Evolutionary conservation across 139 green algal genomes (phyloP), one percentile per base, ranked within the genome.

Genomic region (Diplosphaera chodatii): DNA sequence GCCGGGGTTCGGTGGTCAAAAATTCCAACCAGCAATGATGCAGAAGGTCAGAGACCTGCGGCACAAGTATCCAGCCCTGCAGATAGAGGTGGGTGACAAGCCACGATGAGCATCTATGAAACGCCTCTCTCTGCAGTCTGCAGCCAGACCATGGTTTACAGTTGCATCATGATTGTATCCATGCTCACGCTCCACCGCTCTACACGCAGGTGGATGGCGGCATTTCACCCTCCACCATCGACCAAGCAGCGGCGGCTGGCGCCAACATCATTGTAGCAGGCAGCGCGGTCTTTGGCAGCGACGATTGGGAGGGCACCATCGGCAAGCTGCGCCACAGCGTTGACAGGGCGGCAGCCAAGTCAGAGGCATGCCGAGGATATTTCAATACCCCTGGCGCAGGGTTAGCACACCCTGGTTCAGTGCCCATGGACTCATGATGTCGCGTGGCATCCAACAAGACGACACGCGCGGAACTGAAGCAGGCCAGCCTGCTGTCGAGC

Each of bases 181-280:
- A n/a, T n/a, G n/a, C n/a, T n/a, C n/a, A n/a, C n/a, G n/a, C n/a
- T n/a, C n/a, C n/a, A n/a, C n/a, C n/a, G n/a, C n/a, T n/a, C n/a
- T n/a, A n/a, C n/a, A n/a, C n/a, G 32, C 80, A 92, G 83, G 90
- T 97, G 34, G 92, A 97, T 63, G 92, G 91, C 15, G 91, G 91
- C 13, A 76, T 97, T 32, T 90, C 84, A 5, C 55, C 80, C 8
- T 63, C 68, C 1, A 97, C 93, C 3, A 84, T 89, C 0, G 55
- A 41, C 0, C 21, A 62, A n/a, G 91, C 89, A 5, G 91, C 86
- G 16, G 70, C 40, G 31, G 92, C 90, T 15, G 92, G 92, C 1
- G 92, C 92, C 1, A 96, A 96, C 55, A 85, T 89, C 25, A 74
- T 96, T n/a, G 92, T 97, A 55, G 89, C 92, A 18, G 92, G 92